Evolutionary conservation across 164 flowering plant species (phyloP), one percentile per base, ranked within the genome.

Genomic region (Vitis amurensis): DNA sequence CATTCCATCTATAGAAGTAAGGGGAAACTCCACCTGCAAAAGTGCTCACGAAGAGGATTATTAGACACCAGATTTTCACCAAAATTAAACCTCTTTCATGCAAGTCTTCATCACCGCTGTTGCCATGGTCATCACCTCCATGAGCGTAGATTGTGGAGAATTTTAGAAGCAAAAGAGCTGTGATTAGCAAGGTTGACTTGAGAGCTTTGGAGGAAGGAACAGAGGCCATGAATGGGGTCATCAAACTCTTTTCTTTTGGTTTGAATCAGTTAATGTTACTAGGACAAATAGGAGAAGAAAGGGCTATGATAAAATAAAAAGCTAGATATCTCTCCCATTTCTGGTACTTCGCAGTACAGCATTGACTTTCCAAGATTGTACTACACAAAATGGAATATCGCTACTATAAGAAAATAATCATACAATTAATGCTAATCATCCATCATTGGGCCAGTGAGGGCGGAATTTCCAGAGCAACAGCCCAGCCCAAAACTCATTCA

Each of bases 11-110:
- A 71, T 61, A 86, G 61, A 90, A 92, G 71, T 90, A 90, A 1
- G 98, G 96, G 2, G 96, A 91, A 11, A 94, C 77, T 0, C 97
- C 97, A 6, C 88, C 91, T 1, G 75, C 82, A 56, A 94, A 92
- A 1, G 96, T 90, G 77, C 74, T 74, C 19, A 89, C 81, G 0
- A 94, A 75, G 11, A 94, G 70, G 30, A 94, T 87, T 44, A 90
- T 73, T 17, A 90, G 75, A 66, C 97, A 91, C 84, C 85, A 91
- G 14, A 93, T 52, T 69, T 93, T 93, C 50, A 89, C 93, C 11
- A 82, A 57, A 15, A 91, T 68, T 11, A 93, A 66, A 16, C 84
- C 78, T 68, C 69, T 84, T 3, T 87, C 56, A 37, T 67, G 87
- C 73, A 92, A 63, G 47, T 78, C 67, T 67, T 48, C 48, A 4